phyloP scores from a whole-genome alignment of 306 rosid genomes.

The Quercus aquifolioides region DNA sequence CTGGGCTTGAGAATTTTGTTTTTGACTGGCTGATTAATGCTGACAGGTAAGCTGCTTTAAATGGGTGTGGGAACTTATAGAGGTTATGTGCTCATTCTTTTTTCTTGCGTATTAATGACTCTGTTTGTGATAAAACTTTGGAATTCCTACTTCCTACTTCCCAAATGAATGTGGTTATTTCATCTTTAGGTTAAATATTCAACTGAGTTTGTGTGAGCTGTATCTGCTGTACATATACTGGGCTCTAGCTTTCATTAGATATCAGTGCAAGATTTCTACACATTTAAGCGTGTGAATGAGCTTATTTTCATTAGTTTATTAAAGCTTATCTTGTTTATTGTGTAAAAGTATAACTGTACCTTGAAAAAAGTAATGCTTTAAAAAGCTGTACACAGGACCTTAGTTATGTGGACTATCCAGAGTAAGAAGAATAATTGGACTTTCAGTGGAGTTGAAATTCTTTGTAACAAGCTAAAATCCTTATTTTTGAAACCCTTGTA shows the following conservation, averaged over 20 bases:
- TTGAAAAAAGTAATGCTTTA: too few relatives aligned
- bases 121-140: conserved; percentile 1
- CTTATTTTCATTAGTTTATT: too few relatives aligned
- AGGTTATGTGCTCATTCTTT: not conserved
- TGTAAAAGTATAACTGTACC: too few relatives aligned
- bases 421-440: too few relatives aligned
- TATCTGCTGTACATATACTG: not conserved
- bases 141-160: not conserved
- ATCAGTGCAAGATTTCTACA: not conserved
- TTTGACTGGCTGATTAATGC: conserved; percentile 99
- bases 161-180: not conserved
- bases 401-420: too few relatives aligned
- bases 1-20: conserved; percentile 98
- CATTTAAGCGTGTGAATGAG: too few relatives aligned
- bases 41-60: conserved; percentile 62
- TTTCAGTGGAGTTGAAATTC: too few relatives aligned
- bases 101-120: not conserved
- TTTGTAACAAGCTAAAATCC: too few relatives aligned
- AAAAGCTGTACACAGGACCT: too few relatives aligned
- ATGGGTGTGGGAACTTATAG: conserved; percentile 7
- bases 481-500: too few relatives aligned
- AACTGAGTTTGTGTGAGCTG: not conserved
- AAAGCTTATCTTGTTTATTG: too few relatives aligned
- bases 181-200: not conserved
- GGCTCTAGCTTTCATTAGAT: not conserved